A percentile compares a stretch with the other conserved stretches of the same genome.
Evolutionary conservation across 2,329 filamentous ascomycete genomes (phyloP).

Genomic region (Penicillium sp.): DNA sequence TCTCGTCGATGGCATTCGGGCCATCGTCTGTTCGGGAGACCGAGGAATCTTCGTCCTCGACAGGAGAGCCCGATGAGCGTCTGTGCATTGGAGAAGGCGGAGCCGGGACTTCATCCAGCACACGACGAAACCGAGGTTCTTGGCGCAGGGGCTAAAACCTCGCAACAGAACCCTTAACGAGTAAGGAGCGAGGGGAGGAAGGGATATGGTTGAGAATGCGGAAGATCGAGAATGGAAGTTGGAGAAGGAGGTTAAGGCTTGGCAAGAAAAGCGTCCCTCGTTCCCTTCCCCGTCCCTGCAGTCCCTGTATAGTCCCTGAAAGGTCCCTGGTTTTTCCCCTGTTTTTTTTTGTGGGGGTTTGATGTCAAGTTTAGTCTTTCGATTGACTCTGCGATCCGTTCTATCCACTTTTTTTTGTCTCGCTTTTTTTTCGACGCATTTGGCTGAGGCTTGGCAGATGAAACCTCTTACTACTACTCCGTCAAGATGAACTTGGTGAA

Average conservation of each 20-base stretch:
- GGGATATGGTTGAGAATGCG: constrained; percentile 4
- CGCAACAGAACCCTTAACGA: constrained; percentile 18
- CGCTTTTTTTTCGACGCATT: constrained; percentile 15
- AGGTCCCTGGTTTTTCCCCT: background rate
- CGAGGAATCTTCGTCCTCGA: constrained; percentile 43
- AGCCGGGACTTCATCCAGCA: constrained; percentile 39
- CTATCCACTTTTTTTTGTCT: background rate
- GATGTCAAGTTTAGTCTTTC: background rate
- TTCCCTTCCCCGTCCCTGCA: constrained; percentile 1
- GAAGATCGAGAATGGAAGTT: constrained; percentile 7
- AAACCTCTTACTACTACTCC: background rate
- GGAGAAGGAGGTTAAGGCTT: constrained; percentile 15
- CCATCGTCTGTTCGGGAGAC: constrained; percentile 36
- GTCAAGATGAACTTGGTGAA: background rate
- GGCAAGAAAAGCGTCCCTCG: constrained; percentile 12
- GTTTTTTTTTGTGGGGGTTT: background rate
- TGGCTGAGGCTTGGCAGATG: constrained; percentile 17
- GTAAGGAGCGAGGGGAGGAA: constrained; percentile 12
- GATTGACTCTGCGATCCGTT: background rate
- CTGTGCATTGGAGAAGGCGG: constrained; percentile 46
- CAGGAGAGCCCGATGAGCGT: constrained; percentile 47
- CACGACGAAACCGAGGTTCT: constrained; percentile 22
- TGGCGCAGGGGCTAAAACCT: constrained; percentile 23
- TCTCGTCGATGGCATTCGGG: constrained; percentile 32
- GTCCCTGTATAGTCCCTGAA: constrained; percentile 4